Percentiles rank a stretch among this genome's conserved stretches.
These are phyloP conservation scores for Colletotrichum noveboracense DNA, from an alignment of 2,329 filamentous ascomycete species.

Conservation along the genomic window DNA sequence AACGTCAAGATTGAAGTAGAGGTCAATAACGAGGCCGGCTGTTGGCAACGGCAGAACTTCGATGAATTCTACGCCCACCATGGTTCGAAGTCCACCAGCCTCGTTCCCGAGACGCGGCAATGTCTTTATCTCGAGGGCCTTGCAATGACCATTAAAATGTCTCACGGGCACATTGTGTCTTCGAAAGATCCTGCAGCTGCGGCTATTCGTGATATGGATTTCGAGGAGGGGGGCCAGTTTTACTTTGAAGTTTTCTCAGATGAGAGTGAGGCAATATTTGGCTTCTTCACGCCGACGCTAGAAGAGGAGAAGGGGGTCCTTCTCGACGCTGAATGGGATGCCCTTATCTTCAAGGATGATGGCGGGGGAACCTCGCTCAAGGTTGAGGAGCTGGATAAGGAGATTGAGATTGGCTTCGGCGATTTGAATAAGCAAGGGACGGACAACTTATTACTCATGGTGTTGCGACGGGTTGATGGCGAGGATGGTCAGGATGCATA, in stretches of 20 bases:
- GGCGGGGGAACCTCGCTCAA: neutral
- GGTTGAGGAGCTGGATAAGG: neutral
- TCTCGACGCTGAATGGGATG: neutral
- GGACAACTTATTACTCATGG: neutral
- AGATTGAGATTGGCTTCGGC: neutral
- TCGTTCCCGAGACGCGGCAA: neutral
- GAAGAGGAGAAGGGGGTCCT: neutral
- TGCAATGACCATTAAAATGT: neutral
- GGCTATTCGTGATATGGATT: neutral
- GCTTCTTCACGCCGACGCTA: neutral
- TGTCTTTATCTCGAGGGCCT: neutral
- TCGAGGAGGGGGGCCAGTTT: neutral
- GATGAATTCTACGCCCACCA: neutral
- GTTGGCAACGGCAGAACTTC: neutral
- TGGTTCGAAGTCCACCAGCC: neutral
- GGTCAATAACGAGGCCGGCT: neutral
- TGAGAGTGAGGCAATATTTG: neutral
- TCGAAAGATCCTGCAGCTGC: neutral
- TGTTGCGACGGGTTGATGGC: neutral
- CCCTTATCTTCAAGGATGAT: neutral
- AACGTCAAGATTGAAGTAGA: neutral
- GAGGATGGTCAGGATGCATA: neutral
- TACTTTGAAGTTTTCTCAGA: neutral
- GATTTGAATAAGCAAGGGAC: neutral
- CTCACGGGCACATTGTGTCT: neutral